Conservation (phyloP, 805 yeast species). For the Phaffomyces antillensis region DNA sequence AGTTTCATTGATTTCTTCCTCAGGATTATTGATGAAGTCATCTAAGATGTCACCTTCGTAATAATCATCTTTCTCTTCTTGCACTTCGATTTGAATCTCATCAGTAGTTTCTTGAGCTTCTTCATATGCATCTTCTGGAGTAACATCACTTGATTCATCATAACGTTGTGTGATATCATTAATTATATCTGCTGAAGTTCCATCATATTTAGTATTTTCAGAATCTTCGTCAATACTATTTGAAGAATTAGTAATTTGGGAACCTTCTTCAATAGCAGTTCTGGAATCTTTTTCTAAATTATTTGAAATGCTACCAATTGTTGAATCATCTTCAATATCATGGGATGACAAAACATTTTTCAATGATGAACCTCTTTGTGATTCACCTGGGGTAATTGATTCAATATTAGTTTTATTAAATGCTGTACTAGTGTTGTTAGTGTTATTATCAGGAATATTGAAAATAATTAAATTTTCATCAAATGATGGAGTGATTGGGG, state of each 20-base stretch:
- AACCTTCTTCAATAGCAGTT: too few species aligned
- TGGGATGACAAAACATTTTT: slow-evolving; percentile 2
- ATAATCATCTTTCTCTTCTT: not conserved
- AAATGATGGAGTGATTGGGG: slow-evolving; percentile 25
- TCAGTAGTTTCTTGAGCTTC: slow-evolving; percentile 1
- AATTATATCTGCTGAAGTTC: not conserved
- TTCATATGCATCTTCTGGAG: not conserved
- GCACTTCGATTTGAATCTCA: not conserved
- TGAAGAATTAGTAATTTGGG: not conserved
- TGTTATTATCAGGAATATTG: not conserved
- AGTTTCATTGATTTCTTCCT: not conserved
- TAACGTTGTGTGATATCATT: not conserved
- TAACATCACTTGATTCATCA: not conserved
- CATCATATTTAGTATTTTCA: not conserved
- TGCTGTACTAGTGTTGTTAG: not conserved
- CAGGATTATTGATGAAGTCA: not conserved
- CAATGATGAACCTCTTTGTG: slow-evolving; percentile 1
- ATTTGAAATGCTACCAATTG: not conserved
- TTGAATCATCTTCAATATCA: slow-evolving; percentile 11
- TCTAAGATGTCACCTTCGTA: not conserved
- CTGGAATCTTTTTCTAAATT: not conserved
- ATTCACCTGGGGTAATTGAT: not conserved
- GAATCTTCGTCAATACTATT: not conserved
- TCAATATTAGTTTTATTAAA: not conserved
- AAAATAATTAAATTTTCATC: slow-evolving; percentile 3